phyloP scores from a whole-genome alignment of 2,329 filamentous ascomycete genomes.

The Thermothelomyces thermophilus region DNA sequence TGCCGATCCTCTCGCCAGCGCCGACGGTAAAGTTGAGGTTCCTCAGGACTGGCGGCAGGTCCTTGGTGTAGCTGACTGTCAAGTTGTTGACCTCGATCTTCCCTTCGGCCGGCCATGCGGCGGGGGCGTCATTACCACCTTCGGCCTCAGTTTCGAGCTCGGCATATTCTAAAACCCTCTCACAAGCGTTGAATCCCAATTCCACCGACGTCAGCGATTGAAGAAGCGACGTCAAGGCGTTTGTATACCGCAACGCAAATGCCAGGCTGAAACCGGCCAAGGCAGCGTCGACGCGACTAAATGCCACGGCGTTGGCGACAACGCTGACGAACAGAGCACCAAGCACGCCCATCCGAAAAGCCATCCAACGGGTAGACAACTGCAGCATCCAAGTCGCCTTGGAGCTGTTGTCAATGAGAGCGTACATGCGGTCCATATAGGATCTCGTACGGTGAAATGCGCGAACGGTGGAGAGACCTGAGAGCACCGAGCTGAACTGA shows the following conservation, averaged over 20 bases:
- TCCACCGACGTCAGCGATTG: constrained; percentile 34
- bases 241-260: constrained; percentile 35
- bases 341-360: constrained; percentile 34
- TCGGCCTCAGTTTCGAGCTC: constrained; percentile 34
- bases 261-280: constrained; percentile 36
- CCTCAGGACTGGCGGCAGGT: constrained; percentile 34
- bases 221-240: constrained; percentile 31
- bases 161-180: constrained; percentile 39
- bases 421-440: constrained; percentile 33
- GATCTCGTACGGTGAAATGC: constrained; percentile 33
- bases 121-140: constrained; percentile 31
- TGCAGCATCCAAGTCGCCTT: constrained; percentile 31
- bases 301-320: constrained; percentile 32
- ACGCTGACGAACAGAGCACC: constrained; percentile 34
- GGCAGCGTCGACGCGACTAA: constrained; percentile 33
- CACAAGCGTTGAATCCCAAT: constrained; percentile 37
- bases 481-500: constrained; percentile 35
- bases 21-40: constrained; percentile 33
- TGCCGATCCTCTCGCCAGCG: constrained; percentile 55
- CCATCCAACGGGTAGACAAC: constrained; percentile 32
- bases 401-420: constrained; percentile 29
- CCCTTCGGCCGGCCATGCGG: constrained; percentile 38
- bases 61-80: constrained; percentile 32
- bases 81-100: constrained; percentile 35
- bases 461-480: constrained; percentile 37